phyloP scores from a whole-genome alignment of 2,329 filamentous ascomycete genomes.

The Colletotrichum melonis region DNA sequence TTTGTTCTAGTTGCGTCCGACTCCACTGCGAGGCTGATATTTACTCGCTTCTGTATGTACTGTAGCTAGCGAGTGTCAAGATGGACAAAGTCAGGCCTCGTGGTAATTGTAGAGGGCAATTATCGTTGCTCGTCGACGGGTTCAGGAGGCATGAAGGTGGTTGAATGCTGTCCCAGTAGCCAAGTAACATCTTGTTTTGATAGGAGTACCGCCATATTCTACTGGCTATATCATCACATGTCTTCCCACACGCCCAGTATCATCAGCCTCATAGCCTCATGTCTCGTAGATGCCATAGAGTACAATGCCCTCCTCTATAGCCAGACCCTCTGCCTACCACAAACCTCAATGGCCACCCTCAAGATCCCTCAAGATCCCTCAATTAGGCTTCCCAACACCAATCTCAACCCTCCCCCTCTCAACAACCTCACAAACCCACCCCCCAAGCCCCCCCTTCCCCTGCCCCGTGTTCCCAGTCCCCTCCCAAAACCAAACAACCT shows the following conservation, averaged over 20 bases:
- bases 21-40: not conserved
- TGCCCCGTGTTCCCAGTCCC: not conserved
- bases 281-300: not conserved
- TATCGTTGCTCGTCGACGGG: no score
- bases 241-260: not conserved
- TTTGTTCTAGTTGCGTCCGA: not conserved
- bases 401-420: constrained; percentile 1
- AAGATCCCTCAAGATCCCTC: not conserved
- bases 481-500: constrained; percentile 38
- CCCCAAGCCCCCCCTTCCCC: not conserved
- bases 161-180: no score
- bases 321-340: no score
- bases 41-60: no score
- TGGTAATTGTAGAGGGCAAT: no score
- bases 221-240: not conserved
- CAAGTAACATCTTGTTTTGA: no score
- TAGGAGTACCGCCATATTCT: no score
- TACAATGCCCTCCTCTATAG: not conserved
- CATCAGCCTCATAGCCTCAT: not conserved
- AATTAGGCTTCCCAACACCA: constrained; percentile 1
- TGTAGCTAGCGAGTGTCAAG: no score
- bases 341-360: not conserved
- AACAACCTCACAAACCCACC: constrained; percentile 15
- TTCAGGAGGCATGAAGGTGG: no score
- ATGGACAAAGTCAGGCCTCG: no score